Evolutionary conservation across 2,329 filamentous ascomycete genomes (phyloP).

Genomic region (Ophiognomonia clavigignenti-juglandacearum): DNA sequence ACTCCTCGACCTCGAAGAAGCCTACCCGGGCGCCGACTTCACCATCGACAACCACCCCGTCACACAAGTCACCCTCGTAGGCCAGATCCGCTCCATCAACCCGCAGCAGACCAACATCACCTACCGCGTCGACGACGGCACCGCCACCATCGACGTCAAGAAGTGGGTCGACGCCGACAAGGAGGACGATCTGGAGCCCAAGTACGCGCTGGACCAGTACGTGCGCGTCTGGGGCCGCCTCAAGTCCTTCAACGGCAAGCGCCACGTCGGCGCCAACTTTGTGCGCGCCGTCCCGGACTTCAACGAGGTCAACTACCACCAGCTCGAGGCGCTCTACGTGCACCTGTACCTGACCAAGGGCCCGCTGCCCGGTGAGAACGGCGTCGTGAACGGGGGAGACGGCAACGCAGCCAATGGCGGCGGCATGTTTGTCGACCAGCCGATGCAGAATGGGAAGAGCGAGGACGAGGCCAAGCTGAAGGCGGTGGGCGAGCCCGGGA

Average conservation of each 20-base stretch:
- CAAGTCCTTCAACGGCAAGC: constrained; percentile 78
- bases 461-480: constrained; percentile 36
- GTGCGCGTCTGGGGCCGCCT: constrained; percentile 82
- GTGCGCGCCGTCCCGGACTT: constrained; percentile 76
- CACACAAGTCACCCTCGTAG: constrained; percentile 78
- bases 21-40: constrained; percentile 69
- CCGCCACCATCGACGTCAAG: constrained; percentile 86
- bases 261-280: constrained; percentile 73
- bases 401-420: constrained; percentile 35
- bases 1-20: constrained; percentile 74
- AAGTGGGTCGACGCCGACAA: constrained; percentile 71
- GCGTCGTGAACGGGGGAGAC: constrained; percentile 24
- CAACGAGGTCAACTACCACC: constrained; percentile 90
- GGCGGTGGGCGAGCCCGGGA: constrained; percentile 53
- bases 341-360: constrained; percentile 81
- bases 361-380: constrained; percentile 38
- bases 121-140: constrained; percentile 93
- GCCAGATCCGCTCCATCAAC: constrained; percentile 82
- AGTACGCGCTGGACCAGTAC: constrained; percentile 69
- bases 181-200: constrained; percentile 40
- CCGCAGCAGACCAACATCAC: constrained; percentile 88
- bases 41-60: constrained; percentile 73
- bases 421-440: constrained; percentile 52
- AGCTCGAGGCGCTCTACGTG: constrained; percentile 84
- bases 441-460: constrained; percentile 34